phyloP scores from a whole-genome alignment of 1,284 basidiomycete genomes.

The Cutaneotrichosporon daszewskae region DNA sequence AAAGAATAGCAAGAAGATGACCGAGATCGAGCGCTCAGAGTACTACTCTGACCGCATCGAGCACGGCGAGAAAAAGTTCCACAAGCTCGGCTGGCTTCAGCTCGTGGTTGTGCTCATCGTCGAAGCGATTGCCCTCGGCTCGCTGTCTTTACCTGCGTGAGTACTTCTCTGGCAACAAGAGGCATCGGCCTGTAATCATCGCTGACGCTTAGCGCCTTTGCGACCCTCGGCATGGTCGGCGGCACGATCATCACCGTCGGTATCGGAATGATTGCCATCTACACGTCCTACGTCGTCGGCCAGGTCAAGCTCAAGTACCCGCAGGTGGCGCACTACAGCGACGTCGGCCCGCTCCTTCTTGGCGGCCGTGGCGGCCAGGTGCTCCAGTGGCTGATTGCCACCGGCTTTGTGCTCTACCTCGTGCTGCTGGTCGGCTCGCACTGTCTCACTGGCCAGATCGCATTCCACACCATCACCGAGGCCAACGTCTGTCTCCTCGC shows the following conservation, averaged over 20 bases:
- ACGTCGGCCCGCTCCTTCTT: conserved; percentile 10
- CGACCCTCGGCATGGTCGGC: conserved; percentile 13
- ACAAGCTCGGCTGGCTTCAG: conserved; percentile 17
- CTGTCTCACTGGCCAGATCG: conserved; percentile 14
- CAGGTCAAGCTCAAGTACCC: conserved; percentile 19
- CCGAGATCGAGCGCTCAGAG: too few species aligned
- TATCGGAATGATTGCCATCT: conserved; percentile 12
- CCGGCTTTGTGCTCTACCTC: conserved; percentile 10
- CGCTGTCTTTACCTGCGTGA: conserved; percentile 14
- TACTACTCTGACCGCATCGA: conserved; percentile 6
- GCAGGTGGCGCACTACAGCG: conserved; percentile 12
- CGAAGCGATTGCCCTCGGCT: conserved; percentile 13
- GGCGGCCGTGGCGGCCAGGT: conserved; percentile 1
- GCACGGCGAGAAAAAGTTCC: conserved; percentile 15
- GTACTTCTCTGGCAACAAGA: conserved; percentile 5
- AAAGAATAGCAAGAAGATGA: too few species aligned
- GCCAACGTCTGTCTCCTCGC: conserved; percentile 8
- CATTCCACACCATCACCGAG: conserved; percentile 11
- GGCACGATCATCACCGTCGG: conserved; percentile 11
- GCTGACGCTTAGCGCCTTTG: conserved; percentile 15
- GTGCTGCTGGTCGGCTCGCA: conserved; percentile 11
- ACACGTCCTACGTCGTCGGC: conserved; percentile 12
- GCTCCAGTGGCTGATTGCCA: conserved; percentile 3
- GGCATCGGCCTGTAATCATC: background rate
- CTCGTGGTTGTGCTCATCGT: conserved; percentile 15